Percentiles rank a stretch among this genome's conserved stretches.
phyloP scores from a whole-genome alignment of 805 yeast species.

The Nakazawaea ishiwadae region DNA sequence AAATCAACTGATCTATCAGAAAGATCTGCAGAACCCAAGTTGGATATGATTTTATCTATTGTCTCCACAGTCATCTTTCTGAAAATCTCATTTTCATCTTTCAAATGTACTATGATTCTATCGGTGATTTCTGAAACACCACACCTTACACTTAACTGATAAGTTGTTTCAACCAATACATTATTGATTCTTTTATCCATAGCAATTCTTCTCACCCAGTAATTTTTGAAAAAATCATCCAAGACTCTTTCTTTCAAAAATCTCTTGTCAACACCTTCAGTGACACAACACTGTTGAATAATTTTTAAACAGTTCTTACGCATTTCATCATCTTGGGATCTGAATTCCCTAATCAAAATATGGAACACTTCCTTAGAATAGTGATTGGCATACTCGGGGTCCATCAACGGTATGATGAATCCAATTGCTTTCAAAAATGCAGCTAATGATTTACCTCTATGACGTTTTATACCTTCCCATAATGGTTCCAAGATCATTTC shows the following conservation, averaged over 20 bases:
- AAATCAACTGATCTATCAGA: constrained; percentile 55
- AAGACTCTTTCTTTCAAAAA: constrained; percentile 49
- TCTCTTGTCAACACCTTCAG: constrained; percentile 49
- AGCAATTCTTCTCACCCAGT: constrained; percentile 84
- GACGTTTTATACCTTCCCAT: constrained; percentile 74
- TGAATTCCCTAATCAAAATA: constrained; percentile 65
- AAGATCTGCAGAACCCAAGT: constrained; percentile 54
- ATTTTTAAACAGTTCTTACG: constrained; percentile 65
- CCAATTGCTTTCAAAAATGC: constrained; percentile 77
- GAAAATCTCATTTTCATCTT: constrained; percentile 80
- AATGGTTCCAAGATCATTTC: constrained; percentile 68
- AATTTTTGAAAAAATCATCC: constrained; percentile 59
- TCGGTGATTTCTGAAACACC: constrained; percentile 63
- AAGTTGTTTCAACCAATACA: constrained; percentile 69
- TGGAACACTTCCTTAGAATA: constrained; percentile 72
- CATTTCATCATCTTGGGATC: constrained; percentile 87
- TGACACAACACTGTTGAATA: constrained; percentile 58
- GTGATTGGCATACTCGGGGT: constrained; percentile 70
- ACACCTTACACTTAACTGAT: constrained; percentile 57
- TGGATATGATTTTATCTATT: constrained; percentile 46
- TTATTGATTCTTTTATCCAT: constrained; percentile 53
- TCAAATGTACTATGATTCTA: constrained; percentile 50
- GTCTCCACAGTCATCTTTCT: constrained; percentile 77
- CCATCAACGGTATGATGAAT: constrained; percentile 80
- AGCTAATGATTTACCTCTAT: constrained; percentile 74